Percentiles rank a stretch among this genome's conserved stretches.
phyloP scores from a whole-genome alignment of 257 asterid species.

The Fraxinus americana region DNA sequence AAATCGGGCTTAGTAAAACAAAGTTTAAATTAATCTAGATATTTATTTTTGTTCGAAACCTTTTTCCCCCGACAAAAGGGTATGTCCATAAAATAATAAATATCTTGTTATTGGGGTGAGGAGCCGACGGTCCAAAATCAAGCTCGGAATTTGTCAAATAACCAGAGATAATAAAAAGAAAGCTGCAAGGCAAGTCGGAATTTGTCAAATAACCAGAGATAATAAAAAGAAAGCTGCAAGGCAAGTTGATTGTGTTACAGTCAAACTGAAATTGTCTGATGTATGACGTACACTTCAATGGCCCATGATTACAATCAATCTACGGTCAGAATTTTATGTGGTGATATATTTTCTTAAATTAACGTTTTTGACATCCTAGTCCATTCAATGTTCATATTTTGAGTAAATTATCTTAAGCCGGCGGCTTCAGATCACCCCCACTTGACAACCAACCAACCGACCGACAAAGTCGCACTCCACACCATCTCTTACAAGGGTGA shows the following conservation, averaged over 20 bases:
- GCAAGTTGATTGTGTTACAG: conserved; percentile 26
- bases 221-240: not conserved
- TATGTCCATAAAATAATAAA: not conserved
- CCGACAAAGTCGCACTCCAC: too few species aligned
- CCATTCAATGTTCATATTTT: too few species aligned
- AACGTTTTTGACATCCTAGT: too few species aligned
- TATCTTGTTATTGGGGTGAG: not conserved
- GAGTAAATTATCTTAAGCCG: too few species aligned
- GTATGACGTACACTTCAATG: too few species aligned
- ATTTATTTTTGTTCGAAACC: too few species aligned
- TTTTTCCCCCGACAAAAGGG: too few species aligned
- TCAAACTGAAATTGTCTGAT: not conserved
- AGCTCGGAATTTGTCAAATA: not conserved
- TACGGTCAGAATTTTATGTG: not conserved
- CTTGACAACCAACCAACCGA: too few species aligned
- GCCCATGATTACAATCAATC: not conserved
- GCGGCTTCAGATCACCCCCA: too few species aligned
- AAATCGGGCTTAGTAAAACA: too few species aligned
- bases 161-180: not conserved
- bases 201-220: not conserved
- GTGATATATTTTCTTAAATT: not conserved
- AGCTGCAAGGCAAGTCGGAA: not conserved
- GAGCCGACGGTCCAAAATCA: conserved; percentile 1
- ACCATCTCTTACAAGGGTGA: too few species aligned
- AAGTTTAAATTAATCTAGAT: too few species aligned